Evolutionary conservation across 1,284 basidiomycete genomes (phyloP), one percentile per base, ranked within the genome.

Genomic region (Tilletia walkeri): DNA sequence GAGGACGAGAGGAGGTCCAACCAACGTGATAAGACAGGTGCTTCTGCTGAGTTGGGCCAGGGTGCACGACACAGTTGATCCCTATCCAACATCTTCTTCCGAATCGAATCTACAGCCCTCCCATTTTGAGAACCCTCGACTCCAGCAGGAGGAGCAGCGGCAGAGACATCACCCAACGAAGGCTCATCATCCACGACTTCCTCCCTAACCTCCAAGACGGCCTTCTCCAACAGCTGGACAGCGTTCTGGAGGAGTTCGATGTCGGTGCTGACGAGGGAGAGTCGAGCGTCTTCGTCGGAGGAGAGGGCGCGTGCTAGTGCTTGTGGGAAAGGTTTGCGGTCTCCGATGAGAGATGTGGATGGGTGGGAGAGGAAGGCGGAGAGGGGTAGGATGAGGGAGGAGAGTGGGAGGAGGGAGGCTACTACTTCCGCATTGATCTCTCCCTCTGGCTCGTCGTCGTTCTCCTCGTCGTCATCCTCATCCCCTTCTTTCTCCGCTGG

Each of bases 191-290:
- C 54, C 5, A 5, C 54, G 12, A 12, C n/a, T 30, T 34, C 54
- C 5, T 12, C 54, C 3, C 24, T 12, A 20, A 20, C 54, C 3
- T n/a, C 54, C 6, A 4, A 4, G 18, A 75, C 69, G 53, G 73
- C 72, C 7, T 67, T 67, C 54, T 79, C 78, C 48, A 79, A 34
- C 24, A 79, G 69, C 20, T 74, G 73, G 1, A 68, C 70, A 10
- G 70, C 69, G 1, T 68, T 73, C 67, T 74, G 74, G 14, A 78
- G 70, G 20, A 77, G 73, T 54, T 76, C 74, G 63, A 71, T 70
- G 53, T 79, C 78, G 20, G 75, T 70, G 16, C 75, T 76, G 20
- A 78, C 72, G 39, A 79, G 61, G 20, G 38, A 38, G 34, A 63
- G 34, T 18, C 30, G 59, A 4, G 59, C 59, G 59, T 63, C 59